Percentiles rank a stretch among this genome's conserved stretches.
These are phyloP conservation scores for Trichophyton schoenleinii DNA, from an alignment of 2,329 filamentous ascomycete species.

Conservation along the genomic window DNA sequence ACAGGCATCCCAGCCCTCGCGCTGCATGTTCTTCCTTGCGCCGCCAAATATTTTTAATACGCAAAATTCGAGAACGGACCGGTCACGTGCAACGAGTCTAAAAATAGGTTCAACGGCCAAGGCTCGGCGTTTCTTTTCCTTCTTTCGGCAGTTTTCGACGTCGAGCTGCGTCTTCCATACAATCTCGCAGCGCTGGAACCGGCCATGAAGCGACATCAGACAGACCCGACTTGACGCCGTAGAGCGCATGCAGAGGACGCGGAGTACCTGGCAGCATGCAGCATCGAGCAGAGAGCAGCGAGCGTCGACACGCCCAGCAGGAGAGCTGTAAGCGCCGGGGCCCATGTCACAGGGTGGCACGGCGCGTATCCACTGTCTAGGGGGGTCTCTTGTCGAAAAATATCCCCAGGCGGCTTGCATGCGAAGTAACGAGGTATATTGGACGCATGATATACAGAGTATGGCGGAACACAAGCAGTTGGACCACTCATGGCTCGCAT, in stretches of 20 bases:
- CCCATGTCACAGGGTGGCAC: neutral
- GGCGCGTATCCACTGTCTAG: neutral
- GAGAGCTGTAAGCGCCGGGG: neutral
- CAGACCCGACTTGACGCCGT: neutral
- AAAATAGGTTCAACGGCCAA: neutral
- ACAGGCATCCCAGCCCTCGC: no score
- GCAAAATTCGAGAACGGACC: neutral
- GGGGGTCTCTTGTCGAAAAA: no score
- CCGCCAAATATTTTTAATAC: neutral
- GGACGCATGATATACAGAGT: neutral
- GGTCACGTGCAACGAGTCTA: neutral
- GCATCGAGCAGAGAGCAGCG: neutral
- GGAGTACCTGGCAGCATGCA: neutral
- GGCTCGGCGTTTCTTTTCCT: neutral
- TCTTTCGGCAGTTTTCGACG: neutral
- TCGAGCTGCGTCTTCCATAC: neutral
- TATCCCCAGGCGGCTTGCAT: neutral
- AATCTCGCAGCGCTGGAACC: neutral
- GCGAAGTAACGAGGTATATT: neutral
- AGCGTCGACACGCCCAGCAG: neutral
- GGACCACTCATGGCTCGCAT: neutral
- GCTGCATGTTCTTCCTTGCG: no score
- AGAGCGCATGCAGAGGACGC: neutral
- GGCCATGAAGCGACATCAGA: neutral
- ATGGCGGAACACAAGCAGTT: neutral